Evolutionary conservation across 768 basidiomycete species (phyloP), one percentile per base, ranked within the genome.

Genomic region (Lentinula lateritia): DNA sequence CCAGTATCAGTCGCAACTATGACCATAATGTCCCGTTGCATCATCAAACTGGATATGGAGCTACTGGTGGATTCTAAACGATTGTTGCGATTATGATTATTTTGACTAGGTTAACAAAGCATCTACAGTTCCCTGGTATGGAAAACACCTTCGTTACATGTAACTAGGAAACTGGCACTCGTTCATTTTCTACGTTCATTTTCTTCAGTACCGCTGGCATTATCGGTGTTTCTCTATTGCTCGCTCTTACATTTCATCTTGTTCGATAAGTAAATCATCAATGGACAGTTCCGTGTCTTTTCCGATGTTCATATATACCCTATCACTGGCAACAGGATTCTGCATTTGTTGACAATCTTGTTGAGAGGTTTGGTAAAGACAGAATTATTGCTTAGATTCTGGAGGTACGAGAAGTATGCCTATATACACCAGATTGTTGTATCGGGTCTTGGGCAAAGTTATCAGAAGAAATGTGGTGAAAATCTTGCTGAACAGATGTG

Each of bases 1-100:
- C 82, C 15, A 85, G 81, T 69, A 58, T 79, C 63, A 74, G 67
- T 63, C 77, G 79, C 16, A 76, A 76, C 59, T 86, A 87, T 66
- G 84, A 86, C 64, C 73, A 76, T 60, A 80, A 79, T 58, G 78
- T 88, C 15, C 87, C 88, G 46, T 77, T 85, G 64, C 87, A 89
- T 68, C 83, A 88, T 66, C 81, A 84, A 67, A 74, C 75, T 58
- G 80, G 76, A 36, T 78, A 79, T 61, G 76, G 74, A 41, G 54
- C 39, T 39, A 23, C 66, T 68, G 45, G 36, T n/a, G 41, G 55
- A 50, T 60, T 46, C 46, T 60, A 50, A 50, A 18, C 20, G 45
- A 34, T 43, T n/a, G n/a, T 58, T 58, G 41, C 15, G 32, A 28
- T 36, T 12, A 50, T 16, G 28, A 32, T 38, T n/a, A 15, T 38